Conservation (phyloP, 1,139 yeast species). For the Blastobotrys elegans region DNA sequence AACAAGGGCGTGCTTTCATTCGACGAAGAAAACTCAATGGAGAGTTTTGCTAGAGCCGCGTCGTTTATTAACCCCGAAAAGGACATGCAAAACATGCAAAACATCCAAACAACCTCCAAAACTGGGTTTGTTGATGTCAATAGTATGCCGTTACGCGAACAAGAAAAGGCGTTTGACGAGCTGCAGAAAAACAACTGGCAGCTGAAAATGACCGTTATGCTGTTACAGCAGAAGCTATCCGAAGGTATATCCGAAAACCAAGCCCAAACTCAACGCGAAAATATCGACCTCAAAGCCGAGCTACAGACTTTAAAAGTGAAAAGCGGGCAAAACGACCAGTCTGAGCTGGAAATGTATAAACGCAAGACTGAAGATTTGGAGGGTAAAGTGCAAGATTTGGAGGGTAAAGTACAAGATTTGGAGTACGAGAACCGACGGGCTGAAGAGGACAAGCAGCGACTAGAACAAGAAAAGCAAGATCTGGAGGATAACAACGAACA, state of each 20-base stretch:
- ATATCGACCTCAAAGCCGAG: slow-evolving; percentile 22
- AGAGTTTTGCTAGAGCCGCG: slow-evolving; percentile 12
- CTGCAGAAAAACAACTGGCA: slow-evolving; percentile 59
- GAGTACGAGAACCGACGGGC: slow-evolving; percentile 12
- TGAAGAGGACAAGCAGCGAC: background rate
- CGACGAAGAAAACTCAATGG: slow-evolving; percentile 16
- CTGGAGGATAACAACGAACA: slow-evolving; percentile 26
- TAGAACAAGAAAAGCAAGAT: slow-evolving; percentile 20
- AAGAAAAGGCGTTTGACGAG: slow-evolving; percentile 38
- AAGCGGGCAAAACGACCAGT: background rate
- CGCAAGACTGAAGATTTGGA: slow-evolving; percentile 8
- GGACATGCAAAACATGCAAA: slow-evolving; percentile 8
- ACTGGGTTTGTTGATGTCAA: slow-evolving; percentile 9
- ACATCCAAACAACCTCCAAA: background rate
- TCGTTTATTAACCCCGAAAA: slow-evolving; percentile 4
- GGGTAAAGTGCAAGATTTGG: slow-evolving; percentile 8
- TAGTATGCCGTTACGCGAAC: slow-evolving; percentile 26
- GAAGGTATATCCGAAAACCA: slow-evolving; percentile 19
- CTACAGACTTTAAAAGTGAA: slow-evolving; percentile 19
- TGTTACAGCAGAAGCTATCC: slow-evolving; percentile 18
- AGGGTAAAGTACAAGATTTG: slow-evolving; percentile 5
- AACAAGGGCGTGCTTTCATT: slow-evolving; percentile 14
- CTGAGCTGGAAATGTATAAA: slow-evolving; percentile 2
- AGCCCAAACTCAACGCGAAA: slow-evolving; percentile 18
- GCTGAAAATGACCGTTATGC: slow-evolving; percentile 46